A percentile compares a stretch with the other conserved stretches of the same genome.
Conservation (phyloP, 1,284 basidiomycete genomes). For the Cerrena zonata region DNA sequence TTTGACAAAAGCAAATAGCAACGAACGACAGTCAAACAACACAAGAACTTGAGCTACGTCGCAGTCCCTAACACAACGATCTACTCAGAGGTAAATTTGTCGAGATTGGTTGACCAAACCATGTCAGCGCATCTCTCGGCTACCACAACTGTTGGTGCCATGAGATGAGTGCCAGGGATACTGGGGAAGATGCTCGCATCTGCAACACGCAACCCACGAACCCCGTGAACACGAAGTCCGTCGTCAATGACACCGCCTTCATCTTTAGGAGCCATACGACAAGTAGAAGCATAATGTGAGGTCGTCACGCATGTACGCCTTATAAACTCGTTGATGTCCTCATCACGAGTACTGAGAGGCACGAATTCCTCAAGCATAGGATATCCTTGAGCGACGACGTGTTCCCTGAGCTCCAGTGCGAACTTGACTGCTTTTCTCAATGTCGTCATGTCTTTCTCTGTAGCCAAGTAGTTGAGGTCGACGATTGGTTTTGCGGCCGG, state of each 20-base stretch:
- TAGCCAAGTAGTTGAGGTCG: constrained; percentile 27
- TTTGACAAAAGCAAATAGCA: too few relatives aligned
- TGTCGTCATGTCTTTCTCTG: constrained; percentile 20
- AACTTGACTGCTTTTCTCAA: constrained; percentile 24
- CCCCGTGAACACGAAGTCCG: constrained; percentile 44
- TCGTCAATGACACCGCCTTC: constrained; percentile 43
- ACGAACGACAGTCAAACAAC: too few relatives aligned
- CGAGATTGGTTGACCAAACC: too few relatives aligned
- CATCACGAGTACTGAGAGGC: constrained; percentile 21
- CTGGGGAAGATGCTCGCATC: constrained; percentile 38
- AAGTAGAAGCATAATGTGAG: constrained; percentile 34
- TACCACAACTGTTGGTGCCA: constrained; percentile 32
- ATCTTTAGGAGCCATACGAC: constrained; percentile 32
- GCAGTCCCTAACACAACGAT: too few relatives aligned
- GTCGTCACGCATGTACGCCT: constrained; percentile 23
- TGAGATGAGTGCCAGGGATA: constrained; percentile 31
- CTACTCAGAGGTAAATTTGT: too few relatives aligned
- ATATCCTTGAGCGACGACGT: constrained; percentile 28
- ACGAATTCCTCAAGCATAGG: constrained; percentile 26
- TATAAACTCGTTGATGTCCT: constrained; percentile 26
- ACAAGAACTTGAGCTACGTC: too few relatives aligned
- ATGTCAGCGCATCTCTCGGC: constrained; percentile 33
- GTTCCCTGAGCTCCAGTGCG: constrained; percentile 22
- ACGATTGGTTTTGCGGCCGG: constrained; percentile 27
- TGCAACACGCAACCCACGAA: constrained; percentile 33